Percentiles rank a stretch among this genome's conserved stretches.
phyloP scores from a whole-genome alignment of 768 basidiomycete species.

The Russula emetica region DNA sequence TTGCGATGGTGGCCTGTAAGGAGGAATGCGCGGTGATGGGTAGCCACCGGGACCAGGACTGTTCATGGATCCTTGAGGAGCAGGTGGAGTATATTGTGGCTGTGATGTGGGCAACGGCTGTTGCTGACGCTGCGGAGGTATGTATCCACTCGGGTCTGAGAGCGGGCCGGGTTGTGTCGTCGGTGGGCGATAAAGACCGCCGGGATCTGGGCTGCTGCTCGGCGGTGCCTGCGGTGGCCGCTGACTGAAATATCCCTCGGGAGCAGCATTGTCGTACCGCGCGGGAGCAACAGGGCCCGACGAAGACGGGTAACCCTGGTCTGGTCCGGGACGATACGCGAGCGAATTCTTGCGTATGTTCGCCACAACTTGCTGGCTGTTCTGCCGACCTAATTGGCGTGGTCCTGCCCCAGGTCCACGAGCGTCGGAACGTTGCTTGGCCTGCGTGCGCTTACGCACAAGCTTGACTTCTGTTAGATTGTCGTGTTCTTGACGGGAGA shows the following conservation, averaged over 20 bases:
- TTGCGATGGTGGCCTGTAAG: conserved; percentile 5
- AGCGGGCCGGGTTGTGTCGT: neutral
- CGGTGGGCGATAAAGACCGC: neutral
- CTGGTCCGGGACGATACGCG: conserved; percentile 27
- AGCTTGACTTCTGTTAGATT: conserved; percentile 72
- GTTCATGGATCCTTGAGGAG: neutral
- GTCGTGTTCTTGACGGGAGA: conserved; percentile 80
- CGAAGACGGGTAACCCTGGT: neutral
- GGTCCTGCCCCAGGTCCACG: conserved; percentile 23
- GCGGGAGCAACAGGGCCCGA: neutral
- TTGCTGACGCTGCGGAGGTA: neutral
- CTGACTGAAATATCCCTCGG: conserved; percentile 16
- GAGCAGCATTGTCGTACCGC: neutral
- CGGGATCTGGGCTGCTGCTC: conserved; percentile 2
- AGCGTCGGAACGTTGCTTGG: conserved; percentile 51
- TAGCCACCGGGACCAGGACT: neutral
- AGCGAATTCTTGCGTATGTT: conserved; percentile 51
- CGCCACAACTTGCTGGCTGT: conserved; percentile 48
- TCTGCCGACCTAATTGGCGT: conserved; percentile 29
- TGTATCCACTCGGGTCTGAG: neutral
- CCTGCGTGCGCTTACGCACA: conserved; percentile 76
- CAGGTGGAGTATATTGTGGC: neutral
- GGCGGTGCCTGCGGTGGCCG: conserved; percentile 14
- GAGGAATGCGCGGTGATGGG: conserved; percentile 9
- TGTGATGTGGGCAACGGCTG: neutral